Conservation (phyloP, 2,329 filamentous ascomycete species). For the Cryphonectria radicalis region DNA sequence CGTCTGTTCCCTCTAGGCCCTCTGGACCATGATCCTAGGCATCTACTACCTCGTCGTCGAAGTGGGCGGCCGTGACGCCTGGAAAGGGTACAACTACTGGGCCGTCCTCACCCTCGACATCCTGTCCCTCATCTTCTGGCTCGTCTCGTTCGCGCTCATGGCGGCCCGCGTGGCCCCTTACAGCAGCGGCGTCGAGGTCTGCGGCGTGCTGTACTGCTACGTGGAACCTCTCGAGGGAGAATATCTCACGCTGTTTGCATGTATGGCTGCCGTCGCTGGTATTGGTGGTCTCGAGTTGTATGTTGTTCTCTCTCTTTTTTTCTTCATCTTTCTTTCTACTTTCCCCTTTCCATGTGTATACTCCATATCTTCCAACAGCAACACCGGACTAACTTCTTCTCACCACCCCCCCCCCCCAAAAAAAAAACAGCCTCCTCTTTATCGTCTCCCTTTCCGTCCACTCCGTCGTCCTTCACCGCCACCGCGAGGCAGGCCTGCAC, state of each 20-base stretch:
- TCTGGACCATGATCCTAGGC: slow-evolving; percentile 50
- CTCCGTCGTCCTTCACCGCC: slow-evolving; percentile 46
- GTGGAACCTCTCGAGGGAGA: slow-evolving; percentile 33
- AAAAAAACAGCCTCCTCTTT: slow-evolving; percentile 46
- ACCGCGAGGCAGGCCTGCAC: slow-evolving; percentile 49
- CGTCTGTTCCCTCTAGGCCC: slow-evolving; percentile 36
- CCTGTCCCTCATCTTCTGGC: slow-evolving; percentile 58
- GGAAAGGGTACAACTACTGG: slow-evolving; percentile 54
- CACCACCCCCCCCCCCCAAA: not conserved
- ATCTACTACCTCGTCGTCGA: slow-evolving; percentile 53
- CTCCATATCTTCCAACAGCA: too few species aligned
- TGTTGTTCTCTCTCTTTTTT: slow-evolving; percentile 31
- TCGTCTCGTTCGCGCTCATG: slow-evolving; percentile 48
- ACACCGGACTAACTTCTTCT: not conserved
- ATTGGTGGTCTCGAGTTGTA: slow-evolving; percentile 51
- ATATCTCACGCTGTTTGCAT: slow-evolving; percentile 32
- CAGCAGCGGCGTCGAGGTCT: slow-evolving; percentile 31
- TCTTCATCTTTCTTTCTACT: not conserved
- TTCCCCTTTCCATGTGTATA: too few species aligned
- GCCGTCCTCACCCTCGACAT: slow-evolving; percentile 56
- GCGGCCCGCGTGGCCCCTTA: slow-evolving; percentile 42
- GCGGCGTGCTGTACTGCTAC: slow-evolving; percentile 34
- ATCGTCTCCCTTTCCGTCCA: slow-evolving; percentile 47
- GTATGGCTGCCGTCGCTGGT: slow-evolving; percentile 43
- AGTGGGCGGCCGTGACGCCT: slow-evolving; percentile 41